Evolutionary conservation across 257 asterid genomes (phyloP).

Genomic region (Galeopsis tetrahit): DNA sequence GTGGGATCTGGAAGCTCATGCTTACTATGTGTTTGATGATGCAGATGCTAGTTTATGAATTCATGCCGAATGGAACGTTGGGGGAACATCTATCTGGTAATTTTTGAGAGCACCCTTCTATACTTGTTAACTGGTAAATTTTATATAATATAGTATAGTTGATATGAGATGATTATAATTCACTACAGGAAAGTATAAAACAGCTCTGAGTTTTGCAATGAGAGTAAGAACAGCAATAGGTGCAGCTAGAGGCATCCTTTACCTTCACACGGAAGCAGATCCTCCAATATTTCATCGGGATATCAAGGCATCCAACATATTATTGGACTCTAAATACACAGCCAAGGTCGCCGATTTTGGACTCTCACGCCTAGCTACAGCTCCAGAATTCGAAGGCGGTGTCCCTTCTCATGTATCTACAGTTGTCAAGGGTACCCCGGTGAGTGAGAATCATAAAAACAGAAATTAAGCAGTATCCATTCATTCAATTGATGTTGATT

Average conservation of each 20-base stretch:
- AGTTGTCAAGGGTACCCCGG: constrained; percentile 94
- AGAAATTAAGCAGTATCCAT: background rate
- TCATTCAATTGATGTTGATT: constrained; percentile 5
- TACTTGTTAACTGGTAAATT: background rate
- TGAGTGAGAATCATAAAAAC: constrained; percentile 34
- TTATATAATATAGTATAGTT: background rate
- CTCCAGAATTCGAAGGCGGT: constrained; percentile 77
- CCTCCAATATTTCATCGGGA: constrained; percentile 98
- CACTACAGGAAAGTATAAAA: constrained; percentile 65
- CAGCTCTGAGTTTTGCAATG: constrained; percentile 59
- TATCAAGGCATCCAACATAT: constrained; percentile 84
- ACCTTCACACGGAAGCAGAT: constrained; percentile 91
- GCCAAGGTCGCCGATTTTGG: constrained; percentile 98
- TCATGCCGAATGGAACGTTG: constrained; percentile 75
- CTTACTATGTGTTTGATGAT: constrained; percentile 25
- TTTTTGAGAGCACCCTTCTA: constrained; percentile 21
- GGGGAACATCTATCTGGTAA: constrained; percentile 87
- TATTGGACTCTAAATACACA: constrained; percentile 62
- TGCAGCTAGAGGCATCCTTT: constrained; percentile 89
- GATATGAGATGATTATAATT: background rate
- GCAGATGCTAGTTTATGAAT: constrained; percentile 94
- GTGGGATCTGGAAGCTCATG: constrained; percentile 12
- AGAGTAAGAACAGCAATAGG: constrained; percentile 76
- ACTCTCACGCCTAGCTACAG: constrained; percentile 83
- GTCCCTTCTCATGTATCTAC: constrained; percentile 80